Base-by-base conservation (phyloP, 177 flowering plant species). In the Vitis hybrid region DNA sequence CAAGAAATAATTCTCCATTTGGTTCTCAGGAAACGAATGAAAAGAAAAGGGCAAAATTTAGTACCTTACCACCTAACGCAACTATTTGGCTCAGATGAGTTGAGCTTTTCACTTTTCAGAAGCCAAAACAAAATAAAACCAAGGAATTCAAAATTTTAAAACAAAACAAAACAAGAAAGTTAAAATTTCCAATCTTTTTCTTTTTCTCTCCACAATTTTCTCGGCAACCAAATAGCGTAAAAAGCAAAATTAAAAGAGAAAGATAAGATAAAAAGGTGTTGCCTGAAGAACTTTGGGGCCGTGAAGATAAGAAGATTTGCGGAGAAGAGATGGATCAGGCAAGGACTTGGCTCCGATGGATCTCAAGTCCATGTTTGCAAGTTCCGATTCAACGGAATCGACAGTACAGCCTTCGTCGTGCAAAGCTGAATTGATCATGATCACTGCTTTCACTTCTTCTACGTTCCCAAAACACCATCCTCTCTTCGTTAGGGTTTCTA, bases 251-350 rank as follows among this genome's bases (percentile, higher is more conserved):
- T 17, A 52, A 50, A 52, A 13, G 51, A 21, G 56, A 56, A 45
- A 23, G 66, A 64, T 7, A 40, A 40, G 65, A 57, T 21, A 60
- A 67, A 26, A 50, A 13, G 54, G 1, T 17, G 10, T 66, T 75
- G 73, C 97, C 92, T 94, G 97, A 48, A 94, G 90, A 64, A 94
- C 82, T 81, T 74, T 88, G 63, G 97, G 94, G 75, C 92, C 95
- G 18, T 68, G 84, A 68, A 92, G 78, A 70, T 80, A 74, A 51
- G 91, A 76, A 13, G 81, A 65, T 55, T 80, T 86, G 57, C 87
- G 84, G 12, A 86, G 65, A 56, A 66, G 34, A 57, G 83, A 61
- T 56, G 82, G 64, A 52, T 91, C 91, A n/a, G 97, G 93, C 70
- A 94, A 75, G 55, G 91, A 91, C 72, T 79, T 91, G 50, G 77